Base-by-base conservation (phyloP, 2,329 filamentous ascomycete species). In the Daldinia eschscholtzii region DNA sequence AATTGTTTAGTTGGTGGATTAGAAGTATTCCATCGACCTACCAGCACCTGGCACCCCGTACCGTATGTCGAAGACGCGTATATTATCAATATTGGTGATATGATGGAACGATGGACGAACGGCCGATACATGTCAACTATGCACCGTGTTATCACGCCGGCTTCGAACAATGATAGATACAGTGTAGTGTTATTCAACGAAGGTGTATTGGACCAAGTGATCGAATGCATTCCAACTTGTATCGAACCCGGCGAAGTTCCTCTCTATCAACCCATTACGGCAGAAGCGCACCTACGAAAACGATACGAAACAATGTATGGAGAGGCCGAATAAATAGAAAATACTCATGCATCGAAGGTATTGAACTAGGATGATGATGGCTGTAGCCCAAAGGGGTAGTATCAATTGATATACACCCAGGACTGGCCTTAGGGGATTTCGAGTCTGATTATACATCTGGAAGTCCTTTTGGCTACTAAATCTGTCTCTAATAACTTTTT, bases 201-300 rank as follows among this genome's bases (percentile, higher is more conserved):
- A 53, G 77, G 77, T n/a, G 65, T 73, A 13, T 57, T 77, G 18
- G 76, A 79, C 39, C 74, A 77, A 57, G 72, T 79, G 3, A 77
- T 81, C 37, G 76, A 80, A 53, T 77, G 76, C 53, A 76, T 81
- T 28, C 76, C 79, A 4, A 79, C 76, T 0, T 81, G 80, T 62
- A 60, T 80, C n/a, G 57, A 71, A 13, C 62, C 72, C 1, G 78
- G 79, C 13, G 76, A 80, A 62, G 68, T 65, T 37, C 74, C 79
- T 10, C 64, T 72, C 20, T 76, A 79, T 59, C 70, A 74, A 42
- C 76, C 79, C 1, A 70, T 80, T 12, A 76, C 63, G 7, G 79
- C 79, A 1, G 80, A 80, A 66, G 72, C 73, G 2, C 78, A 80
- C 64, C 61, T 79, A 28, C 59, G 65, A 44, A 70, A 74, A 57